Evolutionary conservation across 352 stramenopile species (phyloP).

Genomic region (Phytophthora syringae): DNA sequence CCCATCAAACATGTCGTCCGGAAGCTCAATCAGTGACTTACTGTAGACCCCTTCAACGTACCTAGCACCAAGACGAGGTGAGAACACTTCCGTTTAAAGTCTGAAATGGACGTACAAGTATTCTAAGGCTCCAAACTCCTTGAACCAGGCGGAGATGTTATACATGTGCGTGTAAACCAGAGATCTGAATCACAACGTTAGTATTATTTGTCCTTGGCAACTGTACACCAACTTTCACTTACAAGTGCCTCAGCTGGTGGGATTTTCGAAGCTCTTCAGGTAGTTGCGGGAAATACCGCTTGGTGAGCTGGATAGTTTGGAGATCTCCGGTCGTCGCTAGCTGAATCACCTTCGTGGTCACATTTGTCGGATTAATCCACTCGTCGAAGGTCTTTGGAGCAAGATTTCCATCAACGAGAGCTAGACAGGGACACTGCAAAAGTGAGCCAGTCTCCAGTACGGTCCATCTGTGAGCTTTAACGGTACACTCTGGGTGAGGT

Average conservation of each 20-base stretch:
- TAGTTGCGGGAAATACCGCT: slow-evolving; percentile 30
- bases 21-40: slow-evolving; percentile 13
- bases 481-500: background rate
- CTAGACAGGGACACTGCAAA: slow-evolving; percentile 2
- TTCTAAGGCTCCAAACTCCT: slow-evolving; percentile 36
- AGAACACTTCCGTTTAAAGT: background rate
- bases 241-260: slow-evolving; percentile 38
- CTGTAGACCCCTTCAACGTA: slow-evolving; percentile 14
- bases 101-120: slow-evolving; percentile 35
- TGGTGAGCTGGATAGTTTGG: slow-evolving; percentile 34
- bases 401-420: slow-evolving; percentile 25
- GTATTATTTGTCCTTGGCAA: background rate
- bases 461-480: background rate
- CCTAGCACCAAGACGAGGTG: background rate
- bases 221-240: background rate
- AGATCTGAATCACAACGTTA: background rate
- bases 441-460: background rate
- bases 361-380: slow-evolving; percentile 32
- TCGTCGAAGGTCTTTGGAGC: slow-evolving; percentile 27
- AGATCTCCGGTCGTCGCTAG: slow-evolving; percentile 35
- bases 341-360: slow-evolving; percentile 24
- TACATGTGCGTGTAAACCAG: slow-evolving; percentile 41
- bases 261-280: slow-evolving; percentile 35
- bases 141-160: slow-evolving; percentile 37
- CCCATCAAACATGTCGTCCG: slow-evolving; percentile 34